phyloP scores from a whole-genome alignment of 78 protist species.

The Cyanophora paradoxa region DNA sequence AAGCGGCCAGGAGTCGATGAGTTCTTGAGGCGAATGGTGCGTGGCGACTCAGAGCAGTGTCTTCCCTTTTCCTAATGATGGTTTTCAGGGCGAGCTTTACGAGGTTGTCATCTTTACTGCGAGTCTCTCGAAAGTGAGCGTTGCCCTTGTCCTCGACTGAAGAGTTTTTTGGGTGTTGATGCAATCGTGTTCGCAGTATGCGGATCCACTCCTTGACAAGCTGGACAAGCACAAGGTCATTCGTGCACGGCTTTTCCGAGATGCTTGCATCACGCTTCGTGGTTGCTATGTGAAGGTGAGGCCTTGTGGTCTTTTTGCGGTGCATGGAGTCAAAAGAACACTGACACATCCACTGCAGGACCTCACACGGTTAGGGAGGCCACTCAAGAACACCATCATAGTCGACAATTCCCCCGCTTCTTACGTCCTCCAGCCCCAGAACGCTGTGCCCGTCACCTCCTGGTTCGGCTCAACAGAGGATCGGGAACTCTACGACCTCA shows the following conservation, averaged over 20 bases:
- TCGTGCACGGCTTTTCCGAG: conserved; percentile 54
- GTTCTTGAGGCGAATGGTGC: conserved; percentile 44
- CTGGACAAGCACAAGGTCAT: conserved; percentile 61
- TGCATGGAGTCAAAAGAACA: too few species aligned
- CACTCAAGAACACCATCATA: conserved; percentile 50
- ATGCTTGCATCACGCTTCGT: conserved; percentile 12
- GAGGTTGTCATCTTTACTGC: conserved; percentile 88
- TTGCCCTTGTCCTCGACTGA: not conserved
- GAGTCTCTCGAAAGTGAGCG: conserved; percentile 41
- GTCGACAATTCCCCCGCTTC: conserved; percentile 73
- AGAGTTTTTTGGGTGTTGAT: not conserved
- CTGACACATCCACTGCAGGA: conserved; percentile 35
- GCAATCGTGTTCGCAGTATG: conserved; percentile 65
- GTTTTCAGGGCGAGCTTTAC: conserved; percentile 45
- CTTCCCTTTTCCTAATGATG: too few species aligned
- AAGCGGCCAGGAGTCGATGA: conserved; percentile 77
- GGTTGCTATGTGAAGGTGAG: conserved; percentile 57
- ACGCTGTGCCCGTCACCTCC: conserved; percentile 72
- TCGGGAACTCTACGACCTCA: conserved; percentile 57
- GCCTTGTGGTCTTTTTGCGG: too few species aligned
- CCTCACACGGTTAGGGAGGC: conserved; percentile 59
- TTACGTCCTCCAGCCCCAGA: conserved; percentile 63
- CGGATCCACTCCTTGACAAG: conserved; percentile 75
- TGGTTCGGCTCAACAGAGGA: conserved; percentile 75
- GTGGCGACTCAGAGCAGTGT: too few species aligned